Conservation (phyloP, 2,329 filamentous ascomycete genomes). For the Zarea fungicola region DNA sequence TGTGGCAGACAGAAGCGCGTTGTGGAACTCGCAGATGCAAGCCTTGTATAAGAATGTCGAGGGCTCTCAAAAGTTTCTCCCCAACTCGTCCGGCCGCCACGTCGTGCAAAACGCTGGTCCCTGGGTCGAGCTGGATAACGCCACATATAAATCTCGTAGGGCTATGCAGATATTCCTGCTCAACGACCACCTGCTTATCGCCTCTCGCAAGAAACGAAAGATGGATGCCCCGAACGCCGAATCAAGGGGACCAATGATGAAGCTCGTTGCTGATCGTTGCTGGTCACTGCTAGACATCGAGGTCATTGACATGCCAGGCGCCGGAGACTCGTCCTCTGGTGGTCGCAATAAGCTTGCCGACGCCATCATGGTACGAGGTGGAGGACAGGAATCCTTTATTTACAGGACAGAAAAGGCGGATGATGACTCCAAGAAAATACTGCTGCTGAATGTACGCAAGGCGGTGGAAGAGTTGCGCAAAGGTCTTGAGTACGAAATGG, state of each 20-base stretch:
- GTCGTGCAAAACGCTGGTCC: constrained; percentile 87
- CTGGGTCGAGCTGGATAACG: constrained; percentile 96
- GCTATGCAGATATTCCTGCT: constrained; percentile 88
- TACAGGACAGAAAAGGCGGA: constrained; percentile 85
- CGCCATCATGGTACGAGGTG: constrained; percentile 81
- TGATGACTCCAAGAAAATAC: constrained; percentile 68
- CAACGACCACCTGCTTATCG: constrained; percentile 90
- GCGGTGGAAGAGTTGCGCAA: constrained; percentile 88
- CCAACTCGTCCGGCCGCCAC: constrained; percentile 84
- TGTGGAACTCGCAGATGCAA: constrained; percentile 65
- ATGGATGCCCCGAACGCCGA: constrained; percentile 56
- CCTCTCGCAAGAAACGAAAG: constrained; percentile 88
- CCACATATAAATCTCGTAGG: constrained; percentile 88
- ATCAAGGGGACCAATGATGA: constrained; percentile 54
- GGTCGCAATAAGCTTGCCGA: constrained; percentile 64
- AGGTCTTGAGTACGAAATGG: constrained; percentile 77
- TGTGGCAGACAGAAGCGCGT: constrained; percentile 62
- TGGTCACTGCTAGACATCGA: constrained; percentile 93
- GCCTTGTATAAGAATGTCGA: constrained; percentile 96
- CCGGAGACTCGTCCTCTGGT: constrained; percentile 49
- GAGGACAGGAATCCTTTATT: constrained; percentile 87
- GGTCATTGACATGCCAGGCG: constrained; percentile 78
- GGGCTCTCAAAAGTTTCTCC: constrained; percentile 93
- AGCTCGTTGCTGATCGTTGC: constrained; percentile 88
- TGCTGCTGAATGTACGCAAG: constrained; percentile 88